These are phyloP conservation scores for Fraxinus latifolia DNA, from an alignment of 305 asterid genomes.

Conservation along the genomic window DNA sequence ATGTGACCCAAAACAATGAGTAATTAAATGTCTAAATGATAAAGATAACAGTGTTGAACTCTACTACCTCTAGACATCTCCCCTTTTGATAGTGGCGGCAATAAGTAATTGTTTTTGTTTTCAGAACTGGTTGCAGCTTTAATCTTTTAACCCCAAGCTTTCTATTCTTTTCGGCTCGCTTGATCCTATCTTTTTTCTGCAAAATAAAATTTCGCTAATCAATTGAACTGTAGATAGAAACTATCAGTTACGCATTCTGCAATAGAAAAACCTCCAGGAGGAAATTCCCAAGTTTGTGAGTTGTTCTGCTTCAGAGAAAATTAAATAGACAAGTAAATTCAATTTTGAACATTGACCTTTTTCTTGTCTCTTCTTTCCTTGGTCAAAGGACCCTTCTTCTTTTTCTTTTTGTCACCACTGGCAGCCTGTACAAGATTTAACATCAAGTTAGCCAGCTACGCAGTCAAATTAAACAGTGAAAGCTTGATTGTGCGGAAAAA, in stretches of 20 bases:
- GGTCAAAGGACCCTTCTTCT: slow-evolving; percentile 54
- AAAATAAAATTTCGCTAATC: slow-evolving; percentile 20
- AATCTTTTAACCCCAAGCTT: slow-evolving; percentile 73
- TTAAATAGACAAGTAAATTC: background rate
- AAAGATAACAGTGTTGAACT: slow-evolving; percentile 20
- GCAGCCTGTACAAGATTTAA: slow-evolving; percentile 45
- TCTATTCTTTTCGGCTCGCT: slow-evolving; percentile 75
- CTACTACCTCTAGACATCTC: slow-evolving; percentile 74
- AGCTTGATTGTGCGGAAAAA: slow-evolving; percentile 6
- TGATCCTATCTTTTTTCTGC: slow-evolving; percentile 65
- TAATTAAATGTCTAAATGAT: slow-evolving; percentile 8
- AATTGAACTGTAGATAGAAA: slow-evolving; percentile 13
- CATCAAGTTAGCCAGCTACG: slow-evolving; percentile 18
- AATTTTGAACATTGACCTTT: slow-evolving; percentile 43
- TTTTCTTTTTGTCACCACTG: slow-evolving; percentile 42
- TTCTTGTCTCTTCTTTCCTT: slow-evolving; percentile 63
- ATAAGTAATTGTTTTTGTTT: slow-evolving; percentile 50
- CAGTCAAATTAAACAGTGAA: background rate
- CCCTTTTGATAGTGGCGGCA: slow-evolving; percentile 83
- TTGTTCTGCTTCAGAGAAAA: background rate
- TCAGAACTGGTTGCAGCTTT: slow-evolving; percentile 62
- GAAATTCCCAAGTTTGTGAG: background rate
- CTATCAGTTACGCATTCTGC: background rate
- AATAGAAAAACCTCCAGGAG: background rate
- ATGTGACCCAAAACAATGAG: slow-evolving; percentile 10